These are phyloP conservation scores for Macrolepiota dolichaula DNA, from an alignment of 768 basidiomycete genomes.

Conservation along the genomic window DNA sequence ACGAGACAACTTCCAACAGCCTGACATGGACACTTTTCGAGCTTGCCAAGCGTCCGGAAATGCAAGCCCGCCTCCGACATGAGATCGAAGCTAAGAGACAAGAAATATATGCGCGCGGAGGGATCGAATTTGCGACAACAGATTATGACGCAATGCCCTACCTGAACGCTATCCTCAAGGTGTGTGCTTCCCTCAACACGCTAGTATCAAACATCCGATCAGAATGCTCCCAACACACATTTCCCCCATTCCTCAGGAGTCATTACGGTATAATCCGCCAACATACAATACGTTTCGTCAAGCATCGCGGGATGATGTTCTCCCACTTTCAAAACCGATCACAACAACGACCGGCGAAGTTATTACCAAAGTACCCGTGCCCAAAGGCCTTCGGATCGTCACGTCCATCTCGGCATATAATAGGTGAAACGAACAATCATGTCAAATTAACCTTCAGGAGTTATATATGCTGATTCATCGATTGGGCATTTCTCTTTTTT, in stretches of 20 bases:
- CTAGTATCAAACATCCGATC: background rate
- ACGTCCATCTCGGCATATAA: conserved; percentile 55
- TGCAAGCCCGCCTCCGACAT: conserved; percentile 58
- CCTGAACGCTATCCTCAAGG: conserved; percentile 46
- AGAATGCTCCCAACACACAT: background rate
- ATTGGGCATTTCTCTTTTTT: too few relatives aligned
- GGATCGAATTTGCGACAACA: conserved; percentile 36
- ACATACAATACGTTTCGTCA: conserved; percentile 51
- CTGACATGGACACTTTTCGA: conserved; percentile 62
- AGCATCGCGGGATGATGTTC: conserved; percentile 47
- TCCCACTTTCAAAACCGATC: conserved; percentile 58
- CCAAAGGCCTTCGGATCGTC: conserved; percentile 48
- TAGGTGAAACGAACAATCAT: conserved; percentile 28
- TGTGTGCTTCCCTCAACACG: conserved; percentile 12
- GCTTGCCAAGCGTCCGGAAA: conserved; percentile 52
- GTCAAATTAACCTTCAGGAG: background rate
- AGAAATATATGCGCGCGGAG: conserved; percentile 32
- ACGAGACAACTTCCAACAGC: conserved; percentile 61
- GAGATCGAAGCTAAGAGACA: conserved; percentile 47
- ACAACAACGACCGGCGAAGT: conserved; percentile 40
- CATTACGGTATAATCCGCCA: conserved; percentile 51
- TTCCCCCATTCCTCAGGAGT: conserved; percentile 30
- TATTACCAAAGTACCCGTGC: conserved; percentile 41
- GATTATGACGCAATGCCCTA: conserved; percentile 53
- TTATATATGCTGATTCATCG: background rate